Evolutionary conservation across 2,329 filamentous ascomycete genomes (phyloP), one percentile per base, ranked within the genome.

Genomic region (Bipolaris oryzae): DNA sequence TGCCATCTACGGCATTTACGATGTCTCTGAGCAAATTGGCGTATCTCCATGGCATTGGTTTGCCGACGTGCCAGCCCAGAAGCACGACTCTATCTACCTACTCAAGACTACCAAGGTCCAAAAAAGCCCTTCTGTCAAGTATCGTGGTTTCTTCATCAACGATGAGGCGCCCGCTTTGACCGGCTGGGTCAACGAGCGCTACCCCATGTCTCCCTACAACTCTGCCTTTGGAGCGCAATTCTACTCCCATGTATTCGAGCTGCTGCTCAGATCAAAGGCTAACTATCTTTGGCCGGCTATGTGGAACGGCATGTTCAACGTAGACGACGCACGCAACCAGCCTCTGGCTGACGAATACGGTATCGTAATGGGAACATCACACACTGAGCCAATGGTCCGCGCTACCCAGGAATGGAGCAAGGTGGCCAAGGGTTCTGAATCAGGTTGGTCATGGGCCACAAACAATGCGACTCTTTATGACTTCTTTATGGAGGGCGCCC

Each of bases 211-310:
- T 31, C 69, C 78, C 16, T 81, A 78, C 41, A 75, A 77, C n/a
- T 72, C 74, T 44, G 74, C 77, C 0, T 76, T 73, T 42, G 85
- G 84, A 54, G 79, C 83, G n/a, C 81, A 84, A 3, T 90, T 91
- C 72, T 90, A 92, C 74, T 77, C 82, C 3, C 82, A 84, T 18
- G 84, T 92, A 18, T 91, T 90, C 60, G 89, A 92, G 76, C 79
- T 92, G 1, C 76, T 91, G 1, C 82, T 92, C 5, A 82, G 89
- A 6, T 80, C 89, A 25, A 82, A 85, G 35, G 89, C 89, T 15
- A 92, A 92, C 73, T 91, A 91, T 67, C 78, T 92, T 47, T 92
- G 89, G 89, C 89, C 89, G 0, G 84, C 88, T 1, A 80, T 85
- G 70, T 92, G 89, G 89, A 84, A 82, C 5, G 84, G 82, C 61